A percentile compares a stretch with the other conserved stretches of the same genome.
phyloP scores from a whole-genome alignment of 2,329 filamentous ascomycete genomes.

The Rhynchosporium secalis region DNA sequence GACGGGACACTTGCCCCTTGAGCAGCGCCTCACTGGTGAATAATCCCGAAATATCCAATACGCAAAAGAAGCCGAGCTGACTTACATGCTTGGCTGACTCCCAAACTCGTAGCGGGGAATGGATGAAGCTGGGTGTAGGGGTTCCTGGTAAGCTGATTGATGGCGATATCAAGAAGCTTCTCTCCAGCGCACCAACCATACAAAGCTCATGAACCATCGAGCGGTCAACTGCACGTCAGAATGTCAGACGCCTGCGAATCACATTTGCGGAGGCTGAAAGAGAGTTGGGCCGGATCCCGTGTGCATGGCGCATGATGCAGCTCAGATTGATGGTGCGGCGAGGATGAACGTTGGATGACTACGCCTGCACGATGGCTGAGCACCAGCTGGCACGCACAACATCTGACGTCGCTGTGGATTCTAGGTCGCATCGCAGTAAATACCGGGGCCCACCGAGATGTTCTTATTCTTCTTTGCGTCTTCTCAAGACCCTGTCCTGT shows the following conservation, averaged over 20 bases:
- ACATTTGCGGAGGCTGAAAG: background rate
- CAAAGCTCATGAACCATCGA: background rate
- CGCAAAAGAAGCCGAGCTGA: conserved; percentile 11
- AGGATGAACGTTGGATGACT: background rate
- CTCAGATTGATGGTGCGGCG: background rate
- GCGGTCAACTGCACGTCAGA: background rate
- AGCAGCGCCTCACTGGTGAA: background rate
- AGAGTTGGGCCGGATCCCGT: conserved; percentile 8
- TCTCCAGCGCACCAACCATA: background rate
- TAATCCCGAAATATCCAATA: background rate
- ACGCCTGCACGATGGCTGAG: conserved; percentile 18
- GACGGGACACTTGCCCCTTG: conserved; percentile 12
- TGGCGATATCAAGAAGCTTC: background rate
- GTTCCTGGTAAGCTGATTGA: background rate
- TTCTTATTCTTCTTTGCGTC: conserved; percentile 6
- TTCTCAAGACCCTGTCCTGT: background rate
- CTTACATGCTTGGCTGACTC: conserved; percentile 14
- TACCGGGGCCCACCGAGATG: conserved; percentile 22
- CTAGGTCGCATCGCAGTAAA: background rate
- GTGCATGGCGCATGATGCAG: conserved; percentile 6
- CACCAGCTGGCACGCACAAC: background rate
- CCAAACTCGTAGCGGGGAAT: background rate
- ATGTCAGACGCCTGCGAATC: conserved; percentile 17
- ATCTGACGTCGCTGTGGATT: conserved; percentile 21
- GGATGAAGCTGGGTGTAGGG: background rate